phyloP scores from a whole-genome alignment of 2,329 filamentous ascomycete genomes.

The Fusarium sp. region DNA sequence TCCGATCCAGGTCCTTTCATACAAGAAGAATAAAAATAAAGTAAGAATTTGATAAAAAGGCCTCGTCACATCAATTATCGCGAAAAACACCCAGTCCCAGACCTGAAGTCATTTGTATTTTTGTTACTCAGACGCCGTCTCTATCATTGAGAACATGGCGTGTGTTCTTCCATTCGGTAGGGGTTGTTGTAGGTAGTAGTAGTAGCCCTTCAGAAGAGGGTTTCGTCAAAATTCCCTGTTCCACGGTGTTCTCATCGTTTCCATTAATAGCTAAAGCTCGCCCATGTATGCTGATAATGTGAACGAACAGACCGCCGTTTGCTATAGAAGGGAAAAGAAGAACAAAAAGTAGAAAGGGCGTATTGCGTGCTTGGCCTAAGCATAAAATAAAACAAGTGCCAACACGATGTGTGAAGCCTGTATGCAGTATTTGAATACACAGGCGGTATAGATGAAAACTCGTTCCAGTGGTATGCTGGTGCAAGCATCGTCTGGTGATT shows the following conservation, averaged over 20 bases:
- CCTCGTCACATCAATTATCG: slow-evolving; percentile 29
- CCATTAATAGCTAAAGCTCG: slow-evolving; percentile 17
- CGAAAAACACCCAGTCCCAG: slow-evolving; percentile 16
- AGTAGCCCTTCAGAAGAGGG: background rate
- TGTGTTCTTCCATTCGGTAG: slow-evolving; percentile 3
- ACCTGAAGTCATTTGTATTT: slow-evolving; percentile 18
- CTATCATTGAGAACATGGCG: slow-evolving; percentile 18
- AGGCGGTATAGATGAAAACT: slow-evolving; percentile 14
- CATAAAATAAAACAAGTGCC: slow-evolving; percentile 4
- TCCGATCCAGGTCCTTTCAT: slow-evolving; percentile 38
- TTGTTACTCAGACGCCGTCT: slow-evolving; percentile 27
- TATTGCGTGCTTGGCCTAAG: slow-evolving; percentile 7
- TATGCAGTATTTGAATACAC: slow-evolving; percentile 6
- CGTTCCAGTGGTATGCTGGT: background rate
- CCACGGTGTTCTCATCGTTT: background rate
- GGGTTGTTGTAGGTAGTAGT: slow-evolving; percentile 13
- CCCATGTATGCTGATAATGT: slow-evolving; percentile 16
- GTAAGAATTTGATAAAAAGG: slow-evolving; percentile 10
- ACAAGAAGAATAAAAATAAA: slow-evolving; percentile 33
- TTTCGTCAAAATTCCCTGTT: background rate
- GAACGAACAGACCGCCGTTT: slow-evolving; percentile 20
- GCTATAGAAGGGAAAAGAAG: slow-evolving; percentile 19
- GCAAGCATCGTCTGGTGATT: slow-evolving; percentile 1
- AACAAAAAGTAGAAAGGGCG: slow-evolving; percentile 6
- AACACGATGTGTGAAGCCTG: slow-evolving; percentile 5